A percentile compares a stretch with the other conserved stretches of the same genome.
phyloP scores from a whole-genome alignment of 1,284 basidiomycete genomes.

The Ustilago vetiveriae region DNA sequence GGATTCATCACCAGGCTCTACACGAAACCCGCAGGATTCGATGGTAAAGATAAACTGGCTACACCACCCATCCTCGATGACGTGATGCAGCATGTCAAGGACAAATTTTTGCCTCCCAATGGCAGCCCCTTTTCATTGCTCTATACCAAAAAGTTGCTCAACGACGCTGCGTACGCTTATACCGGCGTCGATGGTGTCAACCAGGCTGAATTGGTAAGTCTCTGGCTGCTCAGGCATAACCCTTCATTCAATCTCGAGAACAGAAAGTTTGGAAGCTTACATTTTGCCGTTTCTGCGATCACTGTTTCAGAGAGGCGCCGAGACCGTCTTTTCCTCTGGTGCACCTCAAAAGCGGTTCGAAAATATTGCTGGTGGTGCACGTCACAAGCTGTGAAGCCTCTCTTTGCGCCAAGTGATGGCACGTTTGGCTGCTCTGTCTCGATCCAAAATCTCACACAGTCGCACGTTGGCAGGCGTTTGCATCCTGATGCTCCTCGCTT shows the following conservation, averaged over 20 bases:
- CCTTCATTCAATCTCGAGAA: no score
- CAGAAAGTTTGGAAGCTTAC: no score
- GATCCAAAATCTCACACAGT: no score
- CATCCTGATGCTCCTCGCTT: no score
- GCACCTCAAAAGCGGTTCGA: constrained; percentile 40
- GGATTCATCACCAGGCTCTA: constrained; percentile 52
- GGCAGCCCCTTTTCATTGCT: constrained; percentile 45
- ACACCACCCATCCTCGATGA: constrained; percentile 41
- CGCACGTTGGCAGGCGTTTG: no score
- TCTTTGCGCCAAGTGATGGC: no score
- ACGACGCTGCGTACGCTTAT: constrained; percentile 44
- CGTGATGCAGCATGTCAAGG: constrained; percentile 29
- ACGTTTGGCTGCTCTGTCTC: no score
- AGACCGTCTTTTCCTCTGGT: constrained; percentile 43
- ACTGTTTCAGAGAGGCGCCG: constrained; percentile 55
- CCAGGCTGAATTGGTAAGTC: constrained; percentile 50
- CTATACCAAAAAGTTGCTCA: constrained; percentile 52
- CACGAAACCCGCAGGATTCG: constrained; percentile 21
- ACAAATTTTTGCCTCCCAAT: constrained; percentile 43
- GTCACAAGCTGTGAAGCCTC: constrained; percentile 48
- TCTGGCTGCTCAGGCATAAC: no score
- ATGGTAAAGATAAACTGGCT: constrained; percentile 23
- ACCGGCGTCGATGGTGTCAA: constrained; percentile 36
- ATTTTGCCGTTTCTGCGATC: neutral
- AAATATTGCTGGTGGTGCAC: constrained; percentile 39